A percentile compares a stretch with the other conserved stretches of the same genome.
These are phyloP conservation scores for Phytophthora tubulina DNA, from an alignment of 352 stramenopile species.

Conservation along the genomic window DNA sequence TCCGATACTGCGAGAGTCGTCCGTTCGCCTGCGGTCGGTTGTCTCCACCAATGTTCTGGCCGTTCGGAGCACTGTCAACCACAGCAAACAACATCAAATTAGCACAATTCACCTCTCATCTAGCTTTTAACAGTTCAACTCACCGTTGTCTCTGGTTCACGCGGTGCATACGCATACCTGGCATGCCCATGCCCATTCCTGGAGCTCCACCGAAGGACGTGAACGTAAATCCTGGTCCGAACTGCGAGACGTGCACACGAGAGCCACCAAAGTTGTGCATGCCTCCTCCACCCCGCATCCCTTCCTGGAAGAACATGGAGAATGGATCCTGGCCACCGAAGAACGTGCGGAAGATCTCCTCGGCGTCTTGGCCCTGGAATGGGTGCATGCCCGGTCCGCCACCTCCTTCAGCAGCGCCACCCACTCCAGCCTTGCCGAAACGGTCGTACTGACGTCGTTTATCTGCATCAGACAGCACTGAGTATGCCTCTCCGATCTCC, in stretches of 20 bases:
- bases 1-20: constrained; percentile 62
- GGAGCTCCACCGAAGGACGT: constrained; percentile 72
- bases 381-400: constrained; percentile 48
- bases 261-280: constrained; percentile 60
- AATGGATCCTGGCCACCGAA: constrained; percentile 87
- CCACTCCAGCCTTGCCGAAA: constrained; percentile 87
- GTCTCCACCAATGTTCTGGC: constrained; percentile 37
- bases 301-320: constrained; percentile 87
- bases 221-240: constrained; percentile 83
- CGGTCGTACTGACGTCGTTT: constrained; percentile 93
- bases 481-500: constrained; percentile 91
- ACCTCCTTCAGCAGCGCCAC: constrained; percentile 44
- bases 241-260: constrained; percentile 84
- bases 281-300: constrained; percentile 57
- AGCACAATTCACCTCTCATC: constrained; percentile 1
- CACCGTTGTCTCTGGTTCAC: constrained; percentile 66
- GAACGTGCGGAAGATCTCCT: constrained; percentile 87
- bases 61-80: constrained; percentile 39
- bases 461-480: constrained; percentile 90
- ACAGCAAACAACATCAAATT: constrained; percentile 11
- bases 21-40: constrained; percentile 45
- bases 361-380: constrained; percentile 80
- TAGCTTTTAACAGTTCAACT: not conserved
- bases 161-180: constrained; percentile 60
- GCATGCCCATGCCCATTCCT: constrained; percentile 60